A percentile compares a stretch with the other conserved stretches of the same genome.
Evolutionary conservation across 176 grass and related monocot species (phyloP).

Genomic region (Triticum monococcum): DNA sequence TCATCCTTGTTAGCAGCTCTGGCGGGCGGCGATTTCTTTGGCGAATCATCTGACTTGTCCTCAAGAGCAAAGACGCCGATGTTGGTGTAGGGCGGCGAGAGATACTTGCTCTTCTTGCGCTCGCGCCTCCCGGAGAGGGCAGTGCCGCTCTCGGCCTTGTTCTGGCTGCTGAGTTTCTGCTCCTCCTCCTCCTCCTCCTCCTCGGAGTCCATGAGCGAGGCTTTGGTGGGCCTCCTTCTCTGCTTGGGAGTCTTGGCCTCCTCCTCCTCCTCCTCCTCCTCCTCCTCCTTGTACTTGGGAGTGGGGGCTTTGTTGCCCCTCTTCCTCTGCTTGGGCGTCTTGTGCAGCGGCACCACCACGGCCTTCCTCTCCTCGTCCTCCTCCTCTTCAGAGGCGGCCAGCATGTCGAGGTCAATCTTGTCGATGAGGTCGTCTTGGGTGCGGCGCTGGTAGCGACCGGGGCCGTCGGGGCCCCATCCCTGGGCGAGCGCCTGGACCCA

Average conservation of each 20-base stretch:
- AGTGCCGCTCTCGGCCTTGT: not conserved
- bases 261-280: no score
- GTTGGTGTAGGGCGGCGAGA: slow-evolving; percentile 70
- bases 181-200: not conserved
- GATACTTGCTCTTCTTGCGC: slow-evolving; percentile 87
- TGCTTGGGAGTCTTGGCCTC: slow-evolving; percentile 2
- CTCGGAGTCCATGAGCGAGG: no score
- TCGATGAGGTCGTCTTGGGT: slow-evolving; percentile 49
- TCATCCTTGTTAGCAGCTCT: not conserved
- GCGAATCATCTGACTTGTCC: slow-evolving; percentile 1
- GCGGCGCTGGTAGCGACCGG: slow-evolving; percentile 38
- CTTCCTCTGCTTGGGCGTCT: not conserved
- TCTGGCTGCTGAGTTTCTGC: not conserved
- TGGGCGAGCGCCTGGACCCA: slow-evolving; percentile 49
- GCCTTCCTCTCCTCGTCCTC: not conserved
- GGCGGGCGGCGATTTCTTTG: not conserved
- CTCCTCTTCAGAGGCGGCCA: not conserved
- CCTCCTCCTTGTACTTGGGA: no score
- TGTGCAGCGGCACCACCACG: not conserved
- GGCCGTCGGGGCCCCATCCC: slow-evolving; percentile 41
- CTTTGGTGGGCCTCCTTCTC: not conserved
- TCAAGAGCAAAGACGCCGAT: not conserved
- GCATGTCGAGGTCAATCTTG: slow-evolving; percentile 77
- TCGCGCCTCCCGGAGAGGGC: slow-evolving; percentile 41
- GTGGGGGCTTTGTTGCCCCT: no score